Conservation (phyloP, 345 rosid species). For the Hirschfeldia incana region DNA sequence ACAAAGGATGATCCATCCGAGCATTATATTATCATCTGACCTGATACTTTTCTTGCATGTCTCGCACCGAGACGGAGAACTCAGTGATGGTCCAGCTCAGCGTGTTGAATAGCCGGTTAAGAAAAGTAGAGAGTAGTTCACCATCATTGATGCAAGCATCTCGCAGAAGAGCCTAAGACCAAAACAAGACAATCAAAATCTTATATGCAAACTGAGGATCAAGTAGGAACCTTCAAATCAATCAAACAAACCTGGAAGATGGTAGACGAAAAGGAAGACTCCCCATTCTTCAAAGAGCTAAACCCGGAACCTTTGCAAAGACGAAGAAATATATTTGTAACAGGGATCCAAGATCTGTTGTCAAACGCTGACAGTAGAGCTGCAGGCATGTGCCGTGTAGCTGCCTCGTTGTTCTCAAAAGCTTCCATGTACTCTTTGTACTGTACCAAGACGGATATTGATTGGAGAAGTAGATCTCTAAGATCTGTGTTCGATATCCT, state of each 20-base stretch:
- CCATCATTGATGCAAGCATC: conserved; percentile 73
- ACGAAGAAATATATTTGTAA: conserved; percentile 86
- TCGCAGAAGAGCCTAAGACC: conserved; percentile 61
- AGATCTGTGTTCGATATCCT: conserved; percentile 89
- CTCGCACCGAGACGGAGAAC: conserved; percentile 89
- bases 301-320: conserved; percentile 83
- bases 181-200: background rate
- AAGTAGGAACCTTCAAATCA: background rate
- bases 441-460: conserved; percentile 88
- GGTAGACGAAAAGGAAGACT: conserved; percentile 76
- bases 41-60: conserved; percentile 96
- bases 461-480: conserved; percentile 93
- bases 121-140: conserved; percentile 79
- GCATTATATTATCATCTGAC: conserved; percentile 33
- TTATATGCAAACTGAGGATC: conserved; percentile 4
- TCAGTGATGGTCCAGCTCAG: conserved; percentile 99
- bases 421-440: conserved; percentile 80
- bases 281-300: conserved; percentile 79
- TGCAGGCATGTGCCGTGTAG: conserved; percentile 71
- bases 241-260: conserved; percentile 68
- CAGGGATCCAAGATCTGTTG: conserved; percentile 93
- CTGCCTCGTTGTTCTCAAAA: conserved; percentile 87
- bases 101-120: conserved; percentile 90
- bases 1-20: conserved; percentile 7
- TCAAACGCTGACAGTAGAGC: conserved; percentile 87